Base-by-base conservation (phyloP, 2,329 filamentous ascomycete species). In the Microcyclosporella mali region DNA sequence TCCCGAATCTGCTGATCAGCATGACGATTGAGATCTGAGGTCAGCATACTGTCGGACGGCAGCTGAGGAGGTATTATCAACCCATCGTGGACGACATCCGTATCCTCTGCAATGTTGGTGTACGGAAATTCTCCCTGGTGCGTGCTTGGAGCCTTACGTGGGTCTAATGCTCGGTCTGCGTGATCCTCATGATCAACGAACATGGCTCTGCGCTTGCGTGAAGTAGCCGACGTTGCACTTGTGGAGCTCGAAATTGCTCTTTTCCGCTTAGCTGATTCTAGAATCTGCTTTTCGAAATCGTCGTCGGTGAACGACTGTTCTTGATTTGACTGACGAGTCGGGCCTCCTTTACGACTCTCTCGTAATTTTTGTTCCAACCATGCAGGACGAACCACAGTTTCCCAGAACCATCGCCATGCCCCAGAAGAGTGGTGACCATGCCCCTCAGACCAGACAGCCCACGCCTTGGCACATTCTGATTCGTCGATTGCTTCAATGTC, bases 351-450 rank as follows among this genome's bases (percentile, higher is more conserved):
- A 4, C 17, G 4, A 16, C 32, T 18, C 21, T 41, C 34, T 16
- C 40, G 17, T 12, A 29, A 21, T 40, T 47, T 33, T 11, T 37
- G 12, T 19, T 43, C 35, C n/a, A 45, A 12, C 16, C 52, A 55
- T 3, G 47, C 40, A 1, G 62, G 61, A 16, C 47, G 40, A 8
- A 61, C 59, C 12, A 41, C 33, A 8, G 47, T 30, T 29, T 57
- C 42, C 21, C 56, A 65, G 29, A 57, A 56, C 1, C 35, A 33
- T 7, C 37, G 40, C 61, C 61, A 64, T 19, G 51, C 47, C 18
- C 51, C 36, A 2, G 53, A 53, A 7, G 55, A 52, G 25, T 58
- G 57, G 6, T 44, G 34, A 17, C 43, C 39, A 33, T 44, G 40
- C 9, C 38, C 33, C 7, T 47, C 15, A 2, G 59, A 53, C 39